Conservation (phyloP, 106 monocot species). For the Platanthera guangdongensis region DNA sequence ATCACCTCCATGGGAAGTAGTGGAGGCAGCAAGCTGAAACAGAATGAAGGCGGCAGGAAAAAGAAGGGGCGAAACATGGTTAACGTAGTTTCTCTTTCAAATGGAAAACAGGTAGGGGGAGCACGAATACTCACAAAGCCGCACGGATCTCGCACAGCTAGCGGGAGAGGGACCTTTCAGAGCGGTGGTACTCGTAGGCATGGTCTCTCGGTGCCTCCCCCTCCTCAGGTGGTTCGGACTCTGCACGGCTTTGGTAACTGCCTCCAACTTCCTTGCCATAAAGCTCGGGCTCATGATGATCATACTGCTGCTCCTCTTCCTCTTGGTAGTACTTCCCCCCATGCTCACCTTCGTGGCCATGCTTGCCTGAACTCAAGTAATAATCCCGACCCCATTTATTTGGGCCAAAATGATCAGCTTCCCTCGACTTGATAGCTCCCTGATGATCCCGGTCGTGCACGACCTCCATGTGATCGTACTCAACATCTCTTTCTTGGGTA, state of each 20-base stretch:
- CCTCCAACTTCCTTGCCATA: slow-evolving; percentile 20
- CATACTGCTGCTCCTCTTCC: slow-evolving; percentile 13
- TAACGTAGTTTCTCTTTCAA: not conserved
- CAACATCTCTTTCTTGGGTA: slow-evolving; percentile 30
- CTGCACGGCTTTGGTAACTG: slow-evolving; percentile 15
- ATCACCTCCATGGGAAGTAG: not conserved
- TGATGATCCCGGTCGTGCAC: slow-evolving; percentile 25
- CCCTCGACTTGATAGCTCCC: slow-evolving; percentile 10
- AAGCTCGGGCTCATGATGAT: slow-evolving; percentile 23
- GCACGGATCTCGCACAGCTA: slow-evolving; percentile 11
- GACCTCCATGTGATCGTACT: slow-evolving; percentile 19
- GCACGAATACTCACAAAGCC: slow-evolving; percentile 5
- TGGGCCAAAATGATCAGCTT: slow-evolving; percentile 23
- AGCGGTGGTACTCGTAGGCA: slow-evolving; percentile 42
- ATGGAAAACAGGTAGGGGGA: not conserved
- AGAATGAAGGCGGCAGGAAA: not conserved
- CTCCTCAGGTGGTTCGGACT: slow-evolving; percentile 40
- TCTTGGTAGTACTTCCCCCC: slow-evolving; percentile 22
- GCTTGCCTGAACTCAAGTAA: slow-evolving; percentile 18
- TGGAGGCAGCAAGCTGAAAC: not conserved
- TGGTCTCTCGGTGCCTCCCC: slow-evolving; percentile 52
- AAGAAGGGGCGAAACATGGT: not conserved
- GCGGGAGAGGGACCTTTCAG: slow-evolving; percentile 31
- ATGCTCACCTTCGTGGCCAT: slow-evolving; percentile 27
- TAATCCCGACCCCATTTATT: slow-evolving; percentile 16